Conservation (phyloP, 1,139 yeast species). For the Geotrichum citri-aurantii region DNA sequence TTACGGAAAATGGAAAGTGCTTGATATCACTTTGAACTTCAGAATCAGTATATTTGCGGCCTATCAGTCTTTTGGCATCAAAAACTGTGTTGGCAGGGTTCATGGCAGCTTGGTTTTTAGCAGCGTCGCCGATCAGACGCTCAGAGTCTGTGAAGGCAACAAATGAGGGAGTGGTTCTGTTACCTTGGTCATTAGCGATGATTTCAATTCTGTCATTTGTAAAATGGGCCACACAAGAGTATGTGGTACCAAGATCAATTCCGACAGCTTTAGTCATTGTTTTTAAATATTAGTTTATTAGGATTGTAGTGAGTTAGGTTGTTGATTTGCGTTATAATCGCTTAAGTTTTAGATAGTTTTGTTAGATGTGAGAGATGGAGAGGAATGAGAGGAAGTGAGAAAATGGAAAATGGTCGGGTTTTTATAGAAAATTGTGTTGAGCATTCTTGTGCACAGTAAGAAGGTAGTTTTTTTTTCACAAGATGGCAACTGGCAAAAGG, state of each 20-base stretch:
- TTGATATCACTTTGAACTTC: constrained; percentile 89
- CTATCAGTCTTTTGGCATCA: constrained; percentile 95
- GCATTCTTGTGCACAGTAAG: background rate
- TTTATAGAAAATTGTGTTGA: background rate
- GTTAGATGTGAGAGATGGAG: background rate
- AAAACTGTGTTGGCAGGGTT: constrained; percentile 94
- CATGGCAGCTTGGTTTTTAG: constrained; percentile 97
- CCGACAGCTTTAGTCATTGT: constrained; percentile 38
- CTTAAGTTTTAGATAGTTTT: background rate
- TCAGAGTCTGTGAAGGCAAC: constrained; percentile 94
- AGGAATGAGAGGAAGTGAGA: background rate
- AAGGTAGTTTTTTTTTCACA: background rate
- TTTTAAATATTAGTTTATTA: background rate
- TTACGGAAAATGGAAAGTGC: constrained; percentile 94
- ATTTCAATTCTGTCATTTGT: constrained; percentile 87
- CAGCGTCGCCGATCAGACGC: constrained; percentile 98
- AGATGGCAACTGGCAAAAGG: background rate
- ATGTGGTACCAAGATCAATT: constrained; percentile 97
- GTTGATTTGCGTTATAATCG: background rate
- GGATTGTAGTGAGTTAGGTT: background rate
- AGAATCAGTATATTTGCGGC: constrained; percentile 83
- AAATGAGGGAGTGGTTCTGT: constrained; percentile 96
- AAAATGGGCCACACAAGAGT: constrained; percentile 97
- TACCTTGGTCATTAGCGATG: constrained; percentile 97
- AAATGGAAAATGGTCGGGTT: background rate